Evolutionary conservation across 768 basidiomycete species (phyloP).

Genomic region (Boletus pseudopeckii): DNA sequence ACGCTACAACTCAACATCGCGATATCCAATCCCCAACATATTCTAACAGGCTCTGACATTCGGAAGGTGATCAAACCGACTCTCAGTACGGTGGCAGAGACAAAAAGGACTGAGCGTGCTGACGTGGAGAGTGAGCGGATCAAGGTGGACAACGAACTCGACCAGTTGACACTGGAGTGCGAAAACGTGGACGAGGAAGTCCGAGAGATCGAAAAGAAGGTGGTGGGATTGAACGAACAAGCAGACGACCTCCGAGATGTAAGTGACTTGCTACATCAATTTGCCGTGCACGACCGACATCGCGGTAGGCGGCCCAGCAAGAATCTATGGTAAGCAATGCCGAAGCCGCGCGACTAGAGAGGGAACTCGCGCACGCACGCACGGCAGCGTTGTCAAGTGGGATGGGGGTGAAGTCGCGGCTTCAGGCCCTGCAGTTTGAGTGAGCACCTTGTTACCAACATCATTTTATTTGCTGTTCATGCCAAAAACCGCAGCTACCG

Average conservation of each 20-base stretch:
- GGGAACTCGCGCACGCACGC: slow-evolving; percentile 69
- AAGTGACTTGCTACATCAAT: slow-evolving; percentile 19
- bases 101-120: slow-evolving; percentile 65
- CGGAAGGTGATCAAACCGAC: slow-evolving; percentile 74
- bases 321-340: slow-evolving; percentile 64
- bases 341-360: slow-evolving; percentile 65
- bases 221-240: slow-evolving; percentile 63
- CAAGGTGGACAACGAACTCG: slow-evolving; percentile 78
- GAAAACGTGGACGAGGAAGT: slow-evolving; percentile 82
- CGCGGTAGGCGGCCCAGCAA: slow-evolving; percentile 65
- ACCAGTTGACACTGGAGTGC: slow-evolving; percentile 69
- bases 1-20: slow-evolving; percentile 80
- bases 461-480: slow-evolving; percentile 1
- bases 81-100: slow-evolving; percentile 66
- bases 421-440: slow-evolving; percentile 78
- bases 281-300: not conserved
- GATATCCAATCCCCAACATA: slow-evolving; percentile 60
- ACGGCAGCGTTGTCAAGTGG: slow-evolving; percentile 76
- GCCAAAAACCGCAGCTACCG: slow-evolving; percentile 51
- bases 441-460: slow-evolving; percentile 33
- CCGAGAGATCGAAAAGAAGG: slow-evolving; percentile 69
- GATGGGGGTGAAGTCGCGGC: slow-evolving; percentile 75
- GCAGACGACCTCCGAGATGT: slow-evolving; percentile 83
- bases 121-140: slow-evolving; percentile 74
- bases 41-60: slow-evolving; percentile 69